Percentiles rank a stretch among this genome's conserved stretches.
phyloP scores from a whole-genome alignment of 169 alveolate species.

The Cryptosporidium sp. region DNA sequence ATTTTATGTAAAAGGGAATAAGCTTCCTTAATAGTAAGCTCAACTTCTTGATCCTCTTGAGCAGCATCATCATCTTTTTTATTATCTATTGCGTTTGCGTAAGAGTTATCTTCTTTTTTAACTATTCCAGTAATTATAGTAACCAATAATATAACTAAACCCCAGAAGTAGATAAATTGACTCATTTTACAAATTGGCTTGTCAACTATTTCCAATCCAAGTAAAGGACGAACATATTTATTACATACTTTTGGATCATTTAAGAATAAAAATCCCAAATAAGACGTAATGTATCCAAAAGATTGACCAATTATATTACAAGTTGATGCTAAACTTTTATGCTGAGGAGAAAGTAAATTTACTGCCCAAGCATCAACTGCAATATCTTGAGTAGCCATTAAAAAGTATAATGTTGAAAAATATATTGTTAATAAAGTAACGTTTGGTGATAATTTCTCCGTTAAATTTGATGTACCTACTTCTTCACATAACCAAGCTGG shows the following conservation, averaged over 20 bases:
- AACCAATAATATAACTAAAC: slow-evolving; percentile 77
- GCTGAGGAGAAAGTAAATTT: slow-evolving; percentile 86
- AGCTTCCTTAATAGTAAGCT: slow-evolving; percentile 50
- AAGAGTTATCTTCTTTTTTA: slow-evolving; percentile 34
- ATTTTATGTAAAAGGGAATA: slow-evolving; percentile 33
- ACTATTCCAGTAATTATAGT: slow-evolving; percentile 77
- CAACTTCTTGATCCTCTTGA: slow-evolving; percentile 48
- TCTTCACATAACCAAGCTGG: slow-evolving; percentile 66
- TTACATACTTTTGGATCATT: slow-evolving; percentile 78
- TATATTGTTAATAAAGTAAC: slow-evolving; percentile 50
- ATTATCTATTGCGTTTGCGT: background rate
- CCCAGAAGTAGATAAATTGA: slow-evolving; percentile 82
- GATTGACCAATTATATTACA: slow-evolving; percentile 88
- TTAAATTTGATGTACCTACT: background rate
- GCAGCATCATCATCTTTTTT: slow-evolving; percentile 43
- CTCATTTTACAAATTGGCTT: slow-evolving; percentile 79
- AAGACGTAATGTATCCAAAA: slow-evolving; percentile 85
- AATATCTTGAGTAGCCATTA: slow-evolving; percentile 93
- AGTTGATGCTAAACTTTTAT: slow-evolving; percentile 86
- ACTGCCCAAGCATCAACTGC: slow-evolving; percentile 98
- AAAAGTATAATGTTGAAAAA: slow-evolving; percentile 77
- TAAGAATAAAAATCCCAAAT: slow-evolving; percentile 82
- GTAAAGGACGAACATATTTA: slow-evolving; percentile 72
- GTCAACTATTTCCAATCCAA: slow-evolving; percentile 71
- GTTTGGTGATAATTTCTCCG: slow-evolving; percentile 7